Base-by-base conservation (phyloP, 257 asterid species). In the Vinca minor region DNA sequence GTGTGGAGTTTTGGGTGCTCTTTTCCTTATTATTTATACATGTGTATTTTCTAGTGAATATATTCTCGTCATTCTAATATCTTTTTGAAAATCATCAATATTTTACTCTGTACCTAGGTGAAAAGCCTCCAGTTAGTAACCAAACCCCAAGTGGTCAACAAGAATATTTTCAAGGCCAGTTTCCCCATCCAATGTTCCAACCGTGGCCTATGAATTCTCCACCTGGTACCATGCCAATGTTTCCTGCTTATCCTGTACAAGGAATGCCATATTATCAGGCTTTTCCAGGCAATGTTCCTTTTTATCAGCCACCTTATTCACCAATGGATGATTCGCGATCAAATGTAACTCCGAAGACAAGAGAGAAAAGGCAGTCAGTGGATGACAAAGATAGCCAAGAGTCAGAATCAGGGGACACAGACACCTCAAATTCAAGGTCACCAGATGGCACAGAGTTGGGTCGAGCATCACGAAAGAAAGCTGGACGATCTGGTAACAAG, bases 191-290 rank as follows among this genome's bases (percentile, higher is more conserved):
- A 28, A 79, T 85, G 73, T 87, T 64, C 74, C 86, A 96, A 54
- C 82, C 88, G 41, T 93, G 99, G 97, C 78, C 90, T 34, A 74
- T 89, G 85, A 89, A 87, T 68, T 67, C 82, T 39, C 79, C 86
- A 11, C 83, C 87, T 65, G 87, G 88, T 70, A 64, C 82, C 59
- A 71, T 76, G 69, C 94, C 94, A 58, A 69, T 77, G 73, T 87
- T 81, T 82, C 96, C 82, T 53, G 82, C 96, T 41, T 89, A 89
- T 71, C 94, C 94, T 45, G 81, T 85, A 54, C 99, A 90, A 73
- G 96, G 97, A 74, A 78, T 93, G 86, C 94, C 97, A 54, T 87
- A 87, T 67, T 87, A 84, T 83, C 96, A 75, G 77, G 59, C 84
- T 54, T 87, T 83, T 64, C 65, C 82, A 10, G 94, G 88, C 64